Base-by-base conservation (phyloP, 2,329 filamentous ascomycete species). In the Colletotrichum shisoi region DNA sequence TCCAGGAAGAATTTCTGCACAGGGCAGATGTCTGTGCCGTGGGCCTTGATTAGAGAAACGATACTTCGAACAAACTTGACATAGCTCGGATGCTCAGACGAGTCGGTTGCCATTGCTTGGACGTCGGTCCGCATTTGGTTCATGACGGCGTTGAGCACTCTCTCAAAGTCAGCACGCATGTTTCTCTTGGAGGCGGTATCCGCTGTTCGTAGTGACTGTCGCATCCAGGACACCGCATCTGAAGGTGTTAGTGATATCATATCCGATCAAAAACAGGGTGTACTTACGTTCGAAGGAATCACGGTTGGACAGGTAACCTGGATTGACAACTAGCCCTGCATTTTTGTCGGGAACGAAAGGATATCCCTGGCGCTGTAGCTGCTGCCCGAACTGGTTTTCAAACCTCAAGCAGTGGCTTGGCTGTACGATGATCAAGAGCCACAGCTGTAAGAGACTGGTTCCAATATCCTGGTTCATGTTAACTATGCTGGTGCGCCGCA, bases 1-100 rank as follows among this genome's bases (percentile, higher is more conserved):
- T 85, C 82, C 66, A 84, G 85, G 74, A 85, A 88, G 72, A 84
- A 88, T 2, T 77, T 73, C 71, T 88, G 84, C 4, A 88, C 77
- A 0, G 78, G 74, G 73, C 84, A 85, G 44, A 88, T 80, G 53
- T 85, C 84, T 27, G 81, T 76, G 4, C 81, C 83, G 70, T 87
- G 81, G 0, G 84, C 82, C 72, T 83, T 82, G 71, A 88, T 84
- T 31, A 87, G 75, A 3, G 79, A 80, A 63, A 88, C 81, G 51
- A 87, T 80, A 19, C 78, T 76, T 42, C 82, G 83, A 13, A 85
- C 79, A 70, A 88, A 88, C 0, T 74, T 72, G 54, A 88, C 80
- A 70, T 84, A 86, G 40, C 72, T 67, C 2, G 74, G 70, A 64
- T 88, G 85, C 48, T 81, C 79, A 1, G 69, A 45, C 3, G 74